Conservation (phyloP, 2,329 filamentous ascomycete species). For the Fusarium pseudograminearum region DNA sequence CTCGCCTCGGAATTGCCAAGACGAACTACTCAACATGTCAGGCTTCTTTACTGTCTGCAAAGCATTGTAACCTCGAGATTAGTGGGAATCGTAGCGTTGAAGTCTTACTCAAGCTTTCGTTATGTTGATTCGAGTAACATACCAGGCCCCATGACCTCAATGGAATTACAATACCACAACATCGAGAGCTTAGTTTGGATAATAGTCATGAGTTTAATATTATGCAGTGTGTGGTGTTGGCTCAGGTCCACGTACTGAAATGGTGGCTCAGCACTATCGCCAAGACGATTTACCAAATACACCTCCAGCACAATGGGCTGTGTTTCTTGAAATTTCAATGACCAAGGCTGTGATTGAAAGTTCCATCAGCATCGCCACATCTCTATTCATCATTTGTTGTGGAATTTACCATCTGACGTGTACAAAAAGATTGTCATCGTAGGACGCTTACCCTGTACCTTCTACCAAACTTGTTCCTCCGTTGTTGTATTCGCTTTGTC, state of each 20-base stretch:
- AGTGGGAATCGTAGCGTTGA: neutral
- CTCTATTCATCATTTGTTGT: neutral
- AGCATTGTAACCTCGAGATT: neutral
- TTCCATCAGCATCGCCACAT: neutral
- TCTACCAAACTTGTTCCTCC: neutral
- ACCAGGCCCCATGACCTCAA: neutral
- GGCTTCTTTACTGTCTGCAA: neutral
- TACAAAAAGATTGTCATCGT: neutral
- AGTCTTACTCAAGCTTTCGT: neutral
- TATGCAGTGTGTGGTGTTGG: neutral
- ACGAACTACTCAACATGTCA: slow-evolving; percentile 10
- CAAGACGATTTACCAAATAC: neutral
- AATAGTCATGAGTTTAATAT: neutral
- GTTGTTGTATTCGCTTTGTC: neutral
- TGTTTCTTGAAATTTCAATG: neutral
- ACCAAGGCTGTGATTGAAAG: neutral
- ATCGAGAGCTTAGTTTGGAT: neutral
- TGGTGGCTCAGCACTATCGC: neutral
- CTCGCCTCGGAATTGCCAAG: slow-evolving; percentile 20
- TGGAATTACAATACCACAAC: neutral
- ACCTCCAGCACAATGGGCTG: neutral
- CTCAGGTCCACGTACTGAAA: neutral
- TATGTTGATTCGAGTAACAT: neutral
- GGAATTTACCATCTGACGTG: neutral
- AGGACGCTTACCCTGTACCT: neutral